Base-by-base conservation (phyloP, 75 land plant species). In the Cryptomeria japonica region DNA sequence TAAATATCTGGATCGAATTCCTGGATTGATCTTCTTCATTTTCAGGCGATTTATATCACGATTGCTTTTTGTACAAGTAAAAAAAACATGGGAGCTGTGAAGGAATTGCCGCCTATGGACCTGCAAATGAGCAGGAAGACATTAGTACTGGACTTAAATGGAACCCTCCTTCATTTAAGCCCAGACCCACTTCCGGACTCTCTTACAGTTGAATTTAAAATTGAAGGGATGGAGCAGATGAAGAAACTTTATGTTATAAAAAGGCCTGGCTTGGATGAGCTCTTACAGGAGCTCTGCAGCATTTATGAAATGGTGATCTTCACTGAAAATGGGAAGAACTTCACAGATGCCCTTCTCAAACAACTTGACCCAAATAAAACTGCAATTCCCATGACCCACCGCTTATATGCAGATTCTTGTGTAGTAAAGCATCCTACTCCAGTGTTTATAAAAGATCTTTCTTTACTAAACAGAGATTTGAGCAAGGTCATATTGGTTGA, bases 271-370 rank as follows among this genome's bases (percentile, higher is more conserved):
- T 1, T 70, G 11, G 32, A 70, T 0, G 28, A 70, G 11, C n/a
- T 70, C 28, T 28, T 70, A n/a, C 11, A 6, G 6, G 83, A 77
- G 14, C 83, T 91, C 32, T n/a, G 51, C 18, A 68, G 75, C 0
- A 84, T 80, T 58, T 91, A 86, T 82, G 92, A 91, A 70, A 61
- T 91, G 10, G 91, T 91, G 9, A 42, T 89, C 5, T 91, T 86
- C 31, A 89, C 91, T 12, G 91, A 91, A 36, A 68, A 79, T 22
- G 73, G 82, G 83, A 49, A 84, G 28, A 58, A 86, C n/a, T 91
- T 87, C 73, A 88, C 87, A 3, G 88, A 91, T 68, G 85, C 91
- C 7, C 28, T 89, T 28, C 38, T 91, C 36, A 91, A 91, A 61
- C 42, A 44, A 44, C 56, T 91, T 1, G 91, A 91, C 49, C 77